Conservation (phyloP, 2,329 filamentous ascomycete species). For the Pochonia chlamydosporia region DNA sequence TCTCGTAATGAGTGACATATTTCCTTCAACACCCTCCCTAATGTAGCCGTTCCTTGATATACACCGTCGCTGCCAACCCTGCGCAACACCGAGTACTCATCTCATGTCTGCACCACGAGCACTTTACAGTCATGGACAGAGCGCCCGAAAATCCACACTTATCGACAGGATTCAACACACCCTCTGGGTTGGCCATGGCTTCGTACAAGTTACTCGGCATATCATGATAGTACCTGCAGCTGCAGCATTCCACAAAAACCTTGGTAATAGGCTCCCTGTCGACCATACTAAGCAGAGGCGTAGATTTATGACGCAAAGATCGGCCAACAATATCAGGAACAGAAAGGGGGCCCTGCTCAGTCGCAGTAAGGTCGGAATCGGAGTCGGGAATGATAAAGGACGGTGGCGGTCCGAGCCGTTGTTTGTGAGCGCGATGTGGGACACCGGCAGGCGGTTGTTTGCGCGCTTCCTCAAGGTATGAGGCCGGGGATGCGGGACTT, state of each 20-base stretch:
- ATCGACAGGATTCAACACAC: constrained; percentile 42
- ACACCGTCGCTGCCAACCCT: constrained; percentile 61
- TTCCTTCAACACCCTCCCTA: constrained; percentile 11
- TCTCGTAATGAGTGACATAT: neutral
- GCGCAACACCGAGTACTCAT: constrained; percentile 66
- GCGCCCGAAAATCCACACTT: constrained; percentile 47
- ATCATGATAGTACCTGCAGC: constrained; percentile 59
- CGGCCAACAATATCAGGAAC: constrained; percentile 1
- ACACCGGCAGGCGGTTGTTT: constrained; percentile 11
- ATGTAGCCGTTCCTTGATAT: constrained; percentile 59
- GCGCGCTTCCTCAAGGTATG: constrained; percentile 17
- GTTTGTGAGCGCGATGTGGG: constrained; percentile 7
- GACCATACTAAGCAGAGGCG: constrained; percentile 5
- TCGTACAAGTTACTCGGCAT: constrained; percentile 60
- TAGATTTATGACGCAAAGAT: constrained; percentile 7
- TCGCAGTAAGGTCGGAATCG: neutral
- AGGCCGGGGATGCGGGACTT: constrained; percentile 5
- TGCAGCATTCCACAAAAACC: constrained; percentile 61
- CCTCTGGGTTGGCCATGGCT: constrained; percentile 56
- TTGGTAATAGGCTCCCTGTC: constrained; percentile 46
- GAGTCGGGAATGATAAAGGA: constrained; percentile 9
- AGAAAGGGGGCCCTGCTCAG: neutral
- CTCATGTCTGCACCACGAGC: constrained; percentile 66
- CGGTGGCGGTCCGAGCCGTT: constrained; percentile 16
- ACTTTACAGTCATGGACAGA: constrained; percentile 57